Conservation (phyloP, 352 stramenopile genomes). For the Phytophthora chlamydospora region DNA sequence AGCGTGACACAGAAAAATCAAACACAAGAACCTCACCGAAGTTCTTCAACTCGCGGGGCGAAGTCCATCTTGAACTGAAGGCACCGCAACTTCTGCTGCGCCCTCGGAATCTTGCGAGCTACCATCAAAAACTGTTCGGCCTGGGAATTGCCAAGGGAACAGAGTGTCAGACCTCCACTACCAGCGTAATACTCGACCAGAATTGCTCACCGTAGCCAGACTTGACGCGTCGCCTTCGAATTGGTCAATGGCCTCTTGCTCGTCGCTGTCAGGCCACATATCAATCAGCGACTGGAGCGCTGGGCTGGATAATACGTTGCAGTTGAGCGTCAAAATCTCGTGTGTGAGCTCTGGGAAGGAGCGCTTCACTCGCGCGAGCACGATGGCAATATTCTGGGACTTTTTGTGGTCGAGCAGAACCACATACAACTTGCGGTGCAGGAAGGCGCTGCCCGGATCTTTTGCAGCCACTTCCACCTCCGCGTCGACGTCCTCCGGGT, state of each 20-base stretch:
- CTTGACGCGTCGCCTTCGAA: constrained; percentile 57
- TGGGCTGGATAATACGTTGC: constrained; percentile 64
- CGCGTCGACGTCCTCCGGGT: constrained; percentile 19
- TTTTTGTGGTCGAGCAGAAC: constrained; percentile 85
- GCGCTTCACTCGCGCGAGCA: constrained; percentile 74
- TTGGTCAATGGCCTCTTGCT: constrained; percentile 72
- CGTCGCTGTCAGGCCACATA: constrained; percentile 80
- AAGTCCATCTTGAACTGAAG: constrained; percentile 87
- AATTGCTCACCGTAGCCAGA: constrained; percentile 48
- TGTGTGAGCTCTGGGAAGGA: constrained; percentile 59
- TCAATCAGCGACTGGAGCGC: constrained; percentile 80
- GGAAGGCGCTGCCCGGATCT: constrained; percentile 27
- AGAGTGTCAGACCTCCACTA: not conserved
- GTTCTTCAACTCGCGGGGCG: constrained; percentile 58
- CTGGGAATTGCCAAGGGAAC: constrained; percentile 21
- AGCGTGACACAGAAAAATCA: not conserved
- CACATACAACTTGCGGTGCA: constrained; percentile 58
- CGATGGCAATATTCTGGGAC: constrained; percentile 86
- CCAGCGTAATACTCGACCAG: too few species aligned
- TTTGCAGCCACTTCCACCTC: constrained; percentile 12
- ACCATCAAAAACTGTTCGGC: constrained; percentile 81
- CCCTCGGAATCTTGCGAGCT: constrained; percentile 60
- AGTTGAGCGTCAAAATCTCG: constrained; percentile 72
- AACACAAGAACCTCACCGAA: constrained; percentile 48
- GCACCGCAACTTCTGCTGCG: constrained; percentile 73